These are phyloP conservation scores for Pythium sp. DNA, from an alignment of 352 stramenopile species.

Conservation along the genomic window DNA sequence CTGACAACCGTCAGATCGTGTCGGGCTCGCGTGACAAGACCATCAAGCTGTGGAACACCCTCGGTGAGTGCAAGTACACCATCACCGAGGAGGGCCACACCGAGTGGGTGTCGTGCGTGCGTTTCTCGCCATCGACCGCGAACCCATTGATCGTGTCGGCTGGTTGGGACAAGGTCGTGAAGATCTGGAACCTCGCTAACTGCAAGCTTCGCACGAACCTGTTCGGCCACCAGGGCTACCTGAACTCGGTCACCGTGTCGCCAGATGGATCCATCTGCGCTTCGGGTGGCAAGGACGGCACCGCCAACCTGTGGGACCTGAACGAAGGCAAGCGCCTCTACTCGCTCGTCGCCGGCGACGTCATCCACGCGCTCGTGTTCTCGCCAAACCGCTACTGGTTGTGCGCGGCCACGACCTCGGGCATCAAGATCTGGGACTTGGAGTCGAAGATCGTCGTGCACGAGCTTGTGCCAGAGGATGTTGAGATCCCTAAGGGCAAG, in stretches of 20 bases:
- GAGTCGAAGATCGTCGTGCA: slow-evolving; percentile 99
- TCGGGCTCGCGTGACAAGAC: slow-evolving; percentile 98
- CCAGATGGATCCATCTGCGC: slow-evolving; percentile 99
- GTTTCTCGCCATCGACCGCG: slow-evolving; percentile 96
- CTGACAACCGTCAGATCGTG: slow-evolving; percentile 99
- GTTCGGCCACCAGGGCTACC: slow-evolving; percentile 98
- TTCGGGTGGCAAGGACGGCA: slow-evolving; percentile 99
- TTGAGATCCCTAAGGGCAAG: slow-evolving; percentile 90
- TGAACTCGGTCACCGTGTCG: slow-evolving; percentile 99
- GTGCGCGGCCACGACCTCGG: slow-evolving; percentile 96
- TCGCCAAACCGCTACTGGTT: slow-evolving; percentile 99
- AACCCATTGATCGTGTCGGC: slow-evolving; percentile 98
- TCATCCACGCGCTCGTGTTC: slow-evolving; percentile 97
- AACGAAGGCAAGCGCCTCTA: slow-evolving; percentile 99
- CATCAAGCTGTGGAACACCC: slow-evolving; percentile 99
- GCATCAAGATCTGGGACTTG: slow-evolving; percentile 99
- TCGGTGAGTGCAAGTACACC: slow-evolving; percentile 99
- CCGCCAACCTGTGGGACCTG: slow-evolving; percentile 99
- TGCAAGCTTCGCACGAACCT: slow-evolving; percentile 99
- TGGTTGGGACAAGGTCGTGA: slow-evolving; percentile 99
- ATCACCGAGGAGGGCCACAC: slow-evolving; percentile 98
- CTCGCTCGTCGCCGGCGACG: slow-evolving; percentile 97
- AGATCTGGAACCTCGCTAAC: slow-evolving; percentile 99
- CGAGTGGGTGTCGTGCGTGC: slow-evolving; percentile 99
- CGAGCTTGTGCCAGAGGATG: slow-evolving; percentile 91